These are phyloP conservation scores for Bacidia gigantensis DNA, from an alignment of 495 filamentous ascomycete species.

Conservation along the genomic window DNA sequence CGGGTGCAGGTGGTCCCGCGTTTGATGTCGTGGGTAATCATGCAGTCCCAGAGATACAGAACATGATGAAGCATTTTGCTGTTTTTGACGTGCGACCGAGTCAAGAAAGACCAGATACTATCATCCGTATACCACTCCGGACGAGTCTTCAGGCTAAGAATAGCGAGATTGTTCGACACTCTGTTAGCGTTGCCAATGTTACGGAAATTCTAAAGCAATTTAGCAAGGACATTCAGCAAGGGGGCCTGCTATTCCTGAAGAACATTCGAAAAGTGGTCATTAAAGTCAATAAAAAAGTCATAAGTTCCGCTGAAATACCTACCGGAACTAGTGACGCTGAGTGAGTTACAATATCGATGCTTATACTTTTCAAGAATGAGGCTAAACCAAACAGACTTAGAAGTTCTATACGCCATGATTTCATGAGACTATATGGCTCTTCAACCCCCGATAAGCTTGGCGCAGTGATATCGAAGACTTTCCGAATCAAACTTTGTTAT, in stretches of 20 bases:
- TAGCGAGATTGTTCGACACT: conserved; percentile 21
- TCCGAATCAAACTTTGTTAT: conserved; percentile 10
- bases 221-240: conserved; percentile 22
- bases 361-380: neutral
- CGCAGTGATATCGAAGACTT: conserved; percentile 9
- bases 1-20: conserved; percentile 23
- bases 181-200: conserved; percentile 20
- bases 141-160: conserved; percentile 19
- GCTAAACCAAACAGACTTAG: neutral
- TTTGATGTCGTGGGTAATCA: conserved; percentile 24
- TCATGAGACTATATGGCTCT: conserved; percentile 5
- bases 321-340: neutral
- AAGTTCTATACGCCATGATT: conserved; percentile 1
- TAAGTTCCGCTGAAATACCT: conserved; percentile 13
- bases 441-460: neutral
- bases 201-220: conserved; percentile 23
- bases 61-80: conserved; percentile 25
- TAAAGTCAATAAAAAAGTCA: conserved; percentile 17
- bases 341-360: neutral
- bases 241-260: conserved; percentile 27
- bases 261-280: conserved; percentile 23
- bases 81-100: conserved; percentile 14
- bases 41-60: conserved; percentile 21
- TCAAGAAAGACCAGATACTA: conserved; percentile 22
- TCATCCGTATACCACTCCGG: conserved; percentile 32